Percentiles rank a stretch among this genome's conserved stretches.
phyloP scores from a whole-genome alignment of 139 green algal genomes.

The Chlamydomonas sp. region DNA sequence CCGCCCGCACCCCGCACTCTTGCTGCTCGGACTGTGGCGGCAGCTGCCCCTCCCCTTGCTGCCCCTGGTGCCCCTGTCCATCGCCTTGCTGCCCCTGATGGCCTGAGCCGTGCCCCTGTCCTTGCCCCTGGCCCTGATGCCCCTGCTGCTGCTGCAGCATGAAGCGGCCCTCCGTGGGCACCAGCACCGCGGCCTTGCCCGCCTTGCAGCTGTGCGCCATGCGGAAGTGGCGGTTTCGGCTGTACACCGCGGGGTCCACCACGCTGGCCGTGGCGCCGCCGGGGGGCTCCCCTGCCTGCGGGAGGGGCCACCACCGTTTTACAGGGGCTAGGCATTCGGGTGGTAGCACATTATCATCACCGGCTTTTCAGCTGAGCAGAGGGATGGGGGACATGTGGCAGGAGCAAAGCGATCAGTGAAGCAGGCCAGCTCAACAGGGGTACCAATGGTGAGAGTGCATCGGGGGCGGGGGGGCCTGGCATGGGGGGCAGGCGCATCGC shows the following conservation, averaged over 20 bases:
- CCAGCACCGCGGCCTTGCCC: conserved; percentile 70
- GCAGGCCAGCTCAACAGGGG: too few species aligned
- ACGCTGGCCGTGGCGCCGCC: conserved; percentile 43
- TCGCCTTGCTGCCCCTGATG: neutral
- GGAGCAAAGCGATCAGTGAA: too few species aligned
- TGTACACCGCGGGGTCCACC: conserved; percentile 84
- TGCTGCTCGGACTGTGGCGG: too few species aligned
- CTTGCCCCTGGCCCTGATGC: neutral
- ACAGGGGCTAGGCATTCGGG: too few species aligned
- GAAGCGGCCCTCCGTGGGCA: conserved; percentile 56
- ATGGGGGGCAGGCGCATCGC: conserved; percentile 8
- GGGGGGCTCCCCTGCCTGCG: conserved; percentile 8
- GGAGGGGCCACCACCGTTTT: neutral
- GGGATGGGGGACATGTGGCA: too few species aligned
- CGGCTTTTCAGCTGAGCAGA: too few species aligned
- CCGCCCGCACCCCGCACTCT: too few species aligned
- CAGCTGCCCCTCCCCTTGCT: too few species aligned
- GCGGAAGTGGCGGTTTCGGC: conserved; percentile 83
- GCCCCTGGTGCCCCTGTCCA: too few species aligned
- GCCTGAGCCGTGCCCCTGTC: neutral
- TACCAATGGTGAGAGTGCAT: too few species aligned
- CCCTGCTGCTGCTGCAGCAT: neutral
- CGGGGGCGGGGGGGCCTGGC: neutral
- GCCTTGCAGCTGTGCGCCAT: conserved; percentile 77
- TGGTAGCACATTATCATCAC: too few species aligned